Evolutionary conservation across 2,329 filamentous ascomycete species (phyloP), one percentile per base, ranked within the genome.

Genomic region (Penicillium sp.): DNA sequence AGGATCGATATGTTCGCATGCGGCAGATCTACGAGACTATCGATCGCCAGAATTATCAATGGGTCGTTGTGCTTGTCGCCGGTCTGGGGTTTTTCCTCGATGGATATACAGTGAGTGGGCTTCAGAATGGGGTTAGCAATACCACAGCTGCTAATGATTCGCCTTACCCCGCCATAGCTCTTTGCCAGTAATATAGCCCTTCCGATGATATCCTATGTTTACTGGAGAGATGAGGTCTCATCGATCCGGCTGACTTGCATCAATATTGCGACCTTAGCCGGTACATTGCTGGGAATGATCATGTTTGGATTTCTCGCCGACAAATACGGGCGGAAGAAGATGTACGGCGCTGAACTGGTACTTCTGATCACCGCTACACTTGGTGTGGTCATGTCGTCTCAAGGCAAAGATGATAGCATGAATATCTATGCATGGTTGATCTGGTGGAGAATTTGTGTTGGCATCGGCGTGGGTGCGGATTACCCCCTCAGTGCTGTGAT

Each of bases 401-500:
- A 65, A 0, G 78, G 79, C 1, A 63, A 63, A n/a, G 53, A 73
- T 23, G 60, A 60, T n/a, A 74, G 70, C 38, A 79, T 79, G 72
- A 71, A 66, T 36, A 63, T 80, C 12, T 72, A 74, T 53, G 72
- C 65, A 0, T 76, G 76, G 74, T 56, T 81, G 29, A 65, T 78
- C 21, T 75, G 73, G 63, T 81, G 77, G 77, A 70, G 78, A 52
- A 66, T 77, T 36, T 57, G 78, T 21, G 73, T 79, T 36, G 78
- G 78, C 0, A 70, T 79, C 31, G 83, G 83, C 0, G 84, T 87
- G 31, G 84, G 84, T n/a, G 85, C 82, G 15, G 85, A 88, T 68
- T 88, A 88, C 64, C 85, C 86, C 1, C 72, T 88, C 2, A 83
- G 79, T 42, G 85, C 85, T 0, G 81, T 87, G 8, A 88, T 89